phyloP scores from a whole-genome alignment of 805 yeast genomes.

The Debaryomyces maramus region DNA sequence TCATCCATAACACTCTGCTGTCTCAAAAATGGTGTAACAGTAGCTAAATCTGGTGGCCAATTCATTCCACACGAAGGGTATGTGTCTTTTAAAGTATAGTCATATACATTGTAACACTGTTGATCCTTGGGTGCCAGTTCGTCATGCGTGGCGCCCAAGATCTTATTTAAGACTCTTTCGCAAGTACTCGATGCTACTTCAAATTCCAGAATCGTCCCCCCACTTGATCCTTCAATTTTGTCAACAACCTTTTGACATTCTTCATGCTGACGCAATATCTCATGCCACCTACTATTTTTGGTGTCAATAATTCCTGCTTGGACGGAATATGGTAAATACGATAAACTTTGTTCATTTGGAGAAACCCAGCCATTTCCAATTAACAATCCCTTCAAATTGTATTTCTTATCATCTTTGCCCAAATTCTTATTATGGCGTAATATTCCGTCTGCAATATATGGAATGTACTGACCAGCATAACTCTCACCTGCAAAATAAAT shows the following conservation, averaged over 20 bases:
- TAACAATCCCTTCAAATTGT: constrained; percentile 61
- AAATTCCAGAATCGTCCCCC: constrained; percentile 16
- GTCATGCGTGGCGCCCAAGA: constrained; percentile 36
- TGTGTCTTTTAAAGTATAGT: constrained; percentile 64
- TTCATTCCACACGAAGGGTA: constrained; percentile 88
- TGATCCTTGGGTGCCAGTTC: constrained; percentile 28
- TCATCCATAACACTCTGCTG: constrained; percentile 45
- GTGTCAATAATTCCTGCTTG: constrained; percentile 55
- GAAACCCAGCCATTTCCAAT: constrained; percentile 96
- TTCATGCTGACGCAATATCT: constrained; percentile 52
- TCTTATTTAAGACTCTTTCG: constrained; percentile 45
- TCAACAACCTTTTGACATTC: constrained; percentile 58
- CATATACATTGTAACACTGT: constrained; percentile 82
- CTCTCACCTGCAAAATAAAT: constrained; percentile 90
- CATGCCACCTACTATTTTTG: constrained; percentile 38
- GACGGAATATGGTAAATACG: constrained; percentile 71
- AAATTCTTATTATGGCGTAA: constrained; percentile 41
- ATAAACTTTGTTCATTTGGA: constrained; percentile 79
- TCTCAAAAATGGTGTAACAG: constrained; percentile 52
- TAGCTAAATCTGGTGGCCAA: constrained; percentile 75
- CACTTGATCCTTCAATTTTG: constrained; percentile 18
- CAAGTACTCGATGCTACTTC: constrained; percentile 39
- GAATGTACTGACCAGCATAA: constrained; percentile 96
- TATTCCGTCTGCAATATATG: constrained; percentile 73
- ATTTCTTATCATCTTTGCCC: constrained; percentile 17